Base-by-base conservation (phyloP, 805 yeast species). In the Lachancea mirantina region DNA sequence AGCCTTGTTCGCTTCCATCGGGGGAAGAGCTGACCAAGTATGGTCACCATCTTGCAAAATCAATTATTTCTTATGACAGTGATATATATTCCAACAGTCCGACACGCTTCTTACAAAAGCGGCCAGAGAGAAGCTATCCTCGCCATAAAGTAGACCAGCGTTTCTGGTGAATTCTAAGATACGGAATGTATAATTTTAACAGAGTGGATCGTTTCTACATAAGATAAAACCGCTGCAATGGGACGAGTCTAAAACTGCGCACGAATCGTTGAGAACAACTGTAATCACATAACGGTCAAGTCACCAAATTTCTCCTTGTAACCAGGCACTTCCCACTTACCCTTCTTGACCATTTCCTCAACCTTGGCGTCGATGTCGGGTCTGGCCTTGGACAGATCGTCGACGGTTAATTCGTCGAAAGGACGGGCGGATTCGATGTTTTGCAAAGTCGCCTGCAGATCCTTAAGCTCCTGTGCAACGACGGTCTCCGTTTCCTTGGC, bases 231-330 rank as follows among this genome's bases (percentile, higher is more conserved):
- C n/a, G n/a, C n/a, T n/a, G n/a, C n/a, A n/a, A n/a, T n/a, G n/a
- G n/a, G n/a, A n/a, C n/a, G n/a, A n/a, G n/a, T n/a, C 10, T 13
- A 19, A 23, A 16, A 14, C n/a, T n/a, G n/a, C n/a, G n/a, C n/a
- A n/a, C n/a, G n/a, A n/a, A n/a, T n/a, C n/a, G n/a, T n/a, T n/a
- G n/a, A n/a, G 17, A 28, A 16, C 14, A 21, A 20, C 11, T 23
- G 26, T 16, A 22, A 9, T 41, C 50, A 67, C 96, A 89, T 92
- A 63, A 87, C 85, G 56, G 89, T 85, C 68, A 89, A 76, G 63
- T 83, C 84, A 66, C 97, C 97, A 65, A 92, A 92, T 78, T 88
- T 92, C 68, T 92, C 97, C 68, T 83, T 79, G 79, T 92, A 92
- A 55, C 96, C 95, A 55, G 97, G 97, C 51, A 88, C 94, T 59